Percentiles rank a stretch among this genome's conserved stretches.
Conservation (phyloP, 495 filamentous ascomycete genomes). For the Halenospora varia region DNA sequence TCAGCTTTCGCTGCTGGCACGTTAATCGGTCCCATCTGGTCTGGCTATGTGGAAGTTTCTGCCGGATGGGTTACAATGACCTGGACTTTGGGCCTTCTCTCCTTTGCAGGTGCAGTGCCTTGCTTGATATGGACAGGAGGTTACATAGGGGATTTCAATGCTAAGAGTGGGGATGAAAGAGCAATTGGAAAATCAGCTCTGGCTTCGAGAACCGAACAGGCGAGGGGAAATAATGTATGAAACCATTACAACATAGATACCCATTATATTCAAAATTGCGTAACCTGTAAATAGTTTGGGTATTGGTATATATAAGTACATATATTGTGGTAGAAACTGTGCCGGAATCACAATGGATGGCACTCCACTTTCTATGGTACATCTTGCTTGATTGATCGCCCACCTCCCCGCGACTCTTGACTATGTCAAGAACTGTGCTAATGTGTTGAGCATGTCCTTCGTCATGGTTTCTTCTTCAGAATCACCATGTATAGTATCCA, state of each 20-base stretch:
- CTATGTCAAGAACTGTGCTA: constrained; percentile 49
- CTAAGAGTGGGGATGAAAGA: constrained; percentile 23
- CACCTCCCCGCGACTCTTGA: neutral
- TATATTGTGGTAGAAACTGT: no score
- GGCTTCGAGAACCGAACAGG: neutral
- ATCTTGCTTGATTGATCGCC: no score
- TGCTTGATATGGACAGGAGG: constrained; percentile 24
- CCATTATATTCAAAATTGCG: no score
- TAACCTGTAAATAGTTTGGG: no score
- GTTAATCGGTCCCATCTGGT: constrained; percentile 56
- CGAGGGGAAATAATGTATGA: neutral
- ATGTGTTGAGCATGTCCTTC: constrained; percentile 64
- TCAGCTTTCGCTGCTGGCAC: constrained; percentile 58
- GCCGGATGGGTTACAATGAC: constrained; percentile 61
- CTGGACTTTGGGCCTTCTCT: constrained; percentile 48
- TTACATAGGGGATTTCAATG: constrained; percentile 13
- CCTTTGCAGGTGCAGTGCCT: constrained; percentile 23
- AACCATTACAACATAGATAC: no score
- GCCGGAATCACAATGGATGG: no score
- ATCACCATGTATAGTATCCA: constrained; percentile 54
- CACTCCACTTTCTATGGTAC: no score
- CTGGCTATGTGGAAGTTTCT: constrained; percentile 52
- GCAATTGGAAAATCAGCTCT: constrained; percentile 7
- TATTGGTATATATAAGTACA: neutral
- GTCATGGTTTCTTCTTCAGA: constrained; percentile 53